Base-by-base conservation (phyloP, 2,329 filamentous ascomycete species). In the Botryotinia globosa region DNA sequence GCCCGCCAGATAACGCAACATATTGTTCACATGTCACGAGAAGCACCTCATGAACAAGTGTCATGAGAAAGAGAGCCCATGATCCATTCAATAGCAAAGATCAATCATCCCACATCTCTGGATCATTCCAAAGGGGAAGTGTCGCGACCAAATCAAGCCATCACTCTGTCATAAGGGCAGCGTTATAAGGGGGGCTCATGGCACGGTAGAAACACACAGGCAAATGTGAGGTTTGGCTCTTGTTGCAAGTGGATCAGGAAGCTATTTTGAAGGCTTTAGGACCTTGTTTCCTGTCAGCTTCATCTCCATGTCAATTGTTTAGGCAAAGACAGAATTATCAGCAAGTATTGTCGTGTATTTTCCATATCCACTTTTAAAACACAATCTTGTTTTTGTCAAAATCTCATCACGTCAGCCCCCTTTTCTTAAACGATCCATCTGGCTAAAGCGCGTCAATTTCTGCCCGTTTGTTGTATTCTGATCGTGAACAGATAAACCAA, bases 101-200 rank as follows among this genome's bases (percentile, higher is more conserved):
- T 44, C 9, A 4, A 32, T 32, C 29, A 64, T 45, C 20, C n/a
- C 18, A 25, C 18, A 25, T 34, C 29, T 61, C 20, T 12, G 6
- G 25, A 1, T 6, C 3, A 16, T 22, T 25, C 10, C 8, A 37
- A 12, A 25, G 10, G 16, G 34, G 1, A 32, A 3, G 29, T 34
- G 2, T 7, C n/a, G 51, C 18, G 29, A 22, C 18, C 22, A 22
- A 6, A 34, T n/a, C 25, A 9, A 14, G 1, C 4, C 22, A 61
- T 7, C 34, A 61, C 8, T 61, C 5, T 34, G 22, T 10, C 12
- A 5, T 2, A 61, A 16, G 2, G n/a, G n/a, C 51, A 14, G 14
- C 25, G n/a, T 29, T 7, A 8, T 20, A n/a, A 25, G 4, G 18
- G 20, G 0, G 7, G 0, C 5, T 0, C 12, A 34, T 37, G 12